Conservation (phyloP, 1,284 basidiomycete species). For the Puccinia horiana region DNA sequence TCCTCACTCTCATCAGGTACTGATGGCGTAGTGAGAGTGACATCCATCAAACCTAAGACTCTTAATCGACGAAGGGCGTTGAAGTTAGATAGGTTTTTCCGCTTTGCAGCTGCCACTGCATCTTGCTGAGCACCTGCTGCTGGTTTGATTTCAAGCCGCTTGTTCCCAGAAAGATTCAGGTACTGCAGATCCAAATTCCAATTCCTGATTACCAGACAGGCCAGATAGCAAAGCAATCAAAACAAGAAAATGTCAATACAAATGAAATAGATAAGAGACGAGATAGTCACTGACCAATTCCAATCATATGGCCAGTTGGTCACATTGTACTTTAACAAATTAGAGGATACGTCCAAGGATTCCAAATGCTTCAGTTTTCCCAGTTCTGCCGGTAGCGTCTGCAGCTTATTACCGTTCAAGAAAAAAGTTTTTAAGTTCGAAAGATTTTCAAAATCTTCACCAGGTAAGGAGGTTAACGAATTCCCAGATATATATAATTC, state of each 20-base stretch:
- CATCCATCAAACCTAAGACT: constrained; percentile 94
- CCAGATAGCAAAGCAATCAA: constrained; percentile 1
- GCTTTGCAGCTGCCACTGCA: constrained; percentile 59
- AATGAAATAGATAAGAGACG: constrained; percentile 16
- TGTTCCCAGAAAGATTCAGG: constrained; percentile 83
- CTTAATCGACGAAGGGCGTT: constrained; percentile 77
- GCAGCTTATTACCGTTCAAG: constrained; percentile 90
- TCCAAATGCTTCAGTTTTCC: constrained; percentile 77
- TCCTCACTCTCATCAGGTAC: constrained; percentile 90
- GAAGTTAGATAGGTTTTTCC: constrained; percentile 74
- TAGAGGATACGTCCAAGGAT: constrained; percentile 90
- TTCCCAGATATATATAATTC: constrained; percentile 93
- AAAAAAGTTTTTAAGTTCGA: constrained; percentile 73
- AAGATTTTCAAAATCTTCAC: constrained; percentile 77
- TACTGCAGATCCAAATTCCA: constrained; percentile 91
- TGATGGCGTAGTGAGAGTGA: constrained; percentile 80
- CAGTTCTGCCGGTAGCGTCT: constrained; percentile 86
- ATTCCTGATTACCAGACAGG: constrained; percentile 68
- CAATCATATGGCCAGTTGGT: constrained; percentile 99
- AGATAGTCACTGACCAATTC: constrained; percentile 90
- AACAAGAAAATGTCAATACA: neutral
- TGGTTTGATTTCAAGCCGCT: constrained; percentile 81
- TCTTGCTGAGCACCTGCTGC: constrained; percentile 60
- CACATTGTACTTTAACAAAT: constrained; percentile 94
- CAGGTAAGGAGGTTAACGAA: constrained; percentile 82